Base-by-base conservation (phyloP, 352 stramenopile species). In the Pythium vanterpoolii region DNA sequence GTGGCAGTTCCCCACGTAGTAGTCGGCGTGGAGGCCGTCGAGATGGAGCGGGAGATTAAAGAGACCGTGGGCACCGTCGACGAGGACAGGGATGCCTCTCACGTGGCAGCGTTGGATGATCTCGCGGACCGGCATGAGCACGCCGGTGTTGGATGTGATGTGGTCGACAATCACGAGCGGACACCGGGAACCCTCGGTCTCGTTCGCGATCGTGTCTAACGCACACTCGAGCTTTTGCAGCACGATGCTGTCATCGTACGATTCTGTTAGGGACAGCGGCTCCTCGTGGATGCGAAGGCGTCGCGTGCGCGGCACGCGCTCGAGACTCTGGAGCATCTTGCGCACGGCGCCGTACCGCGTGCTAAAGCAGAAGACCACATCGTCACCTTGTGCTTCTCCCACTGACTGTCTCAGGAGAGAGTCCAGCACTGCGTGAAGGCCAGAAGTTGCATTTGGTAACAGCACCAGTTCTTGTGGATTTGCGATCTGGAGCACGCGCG, bases 1-100 rank as follows among this genome's bases (percentile, higher is more conserved):
- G 76, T 98, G 95, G 66, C 87, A 96, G 73, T 98, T 98, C 28
- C 84, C 84, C 2, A 94, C 73, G 69, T 98, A 98, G 63, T 96
- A 97, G 66, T 98, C 92, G 23, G 94, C 84, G 14, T 63, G 56
- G n/a, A 93, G 57, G 0, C 55, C 69, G 1, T 75, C 63, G 2
- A 98, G 54, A 64, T 95, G 54, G 28, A 98, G 71, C 8, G 68
- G 30, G 23, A 97, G 40, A 30, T 96, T 93, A 18, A 97, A 66
- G 42, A 98, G 72, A 24, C 76, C 86, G 66, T 98, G 93, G 0
- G 95, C 95, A 51, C 91, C 95, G 68, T 98, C 95, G 5, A 98
- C 79, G 1, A 96, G 70, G 11, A 97, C 80, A 1, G 89, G 66
- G 16, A 90, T 72, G 4, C 59, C 56, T 11, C 62, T 64, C 39